phyloP scores from a whole-genome alignment of 2,329 filamentous ascomycete genomes.

The Pestalotiopsis sp. region DNA sequence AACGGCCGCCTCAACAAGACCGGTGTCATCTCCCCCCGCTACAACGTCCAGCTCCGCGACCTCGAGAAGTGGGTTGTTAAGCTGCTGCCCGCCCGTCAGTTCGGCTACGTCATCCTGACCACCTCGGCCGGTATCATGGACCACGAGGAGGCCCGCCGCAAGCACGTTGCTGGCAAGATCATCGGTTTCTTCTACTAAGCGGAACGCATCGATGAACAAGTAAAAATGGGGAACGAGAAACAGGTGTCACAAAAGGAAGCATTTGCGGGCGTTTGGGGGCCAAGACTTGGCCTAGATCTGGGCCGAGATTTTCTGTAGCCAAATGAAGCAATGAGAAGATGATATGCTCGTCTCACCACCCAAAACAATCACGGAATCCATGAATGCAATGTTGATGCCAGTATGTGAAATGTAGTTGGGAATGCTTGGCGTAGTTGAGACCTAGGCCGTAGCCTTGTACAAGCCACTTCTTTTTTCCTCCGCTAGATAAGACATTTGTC shows the following conservation, averaged over 20 bases:
- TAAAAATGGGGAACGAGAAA: slow-evolving; percentile 2
- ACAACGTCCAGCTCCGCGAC: slow-evolving; percentile 97
- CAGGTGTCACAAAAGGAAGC: slow-evolving; percentile 19
- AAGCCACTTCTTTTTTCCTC: background rate
- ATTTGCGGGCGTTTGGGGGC: slow-evolving; percentile 34
- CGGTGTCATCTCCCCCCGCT: slow-evolving; percentile 98
- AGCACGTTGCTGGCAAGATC: slow-evolving; percentile 99
- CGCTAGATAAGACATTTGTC: background rate
- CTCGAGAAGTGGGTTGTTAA: slow-evolving; percentile 99
- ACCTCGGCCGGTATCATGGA: slow-evolving; percentile 99
- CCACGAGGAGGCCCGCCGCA: slow-evolving; percentile 98
- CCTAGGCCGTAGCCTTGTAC: background rate
- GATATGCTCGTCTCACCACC: slow-evolving; percentile 23
- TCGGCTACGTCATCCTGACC: slow-evolving; percentile 98
- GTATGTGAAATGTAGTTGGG: background rate
- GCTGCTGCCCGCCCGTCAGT: slow-evolving; percentile 98
- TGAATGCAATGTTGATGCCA: background rate
- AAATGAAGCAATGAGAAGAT: slow-evolving; percentile 33
- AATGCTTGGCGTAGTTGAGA: background rate
- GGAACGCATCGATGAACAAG: slow-evolving; percentile 14
- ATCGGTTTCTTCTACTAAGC: slow-evolving; percentile 98
- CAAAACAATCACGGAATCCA: background rate
- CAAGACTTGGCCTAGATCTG: slow-evolving; percentile 26
- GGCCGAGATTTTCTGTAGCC: slow-evolving; percentile 23
- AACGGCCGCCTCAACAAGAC: slow-evolving; percentile 99